Evolutionary conservation across 1,284 basidiomycete genomes (phyloP), one percentile per base, ranked within the genome.

Genomic region (Abortiporus biennis): DNA sequence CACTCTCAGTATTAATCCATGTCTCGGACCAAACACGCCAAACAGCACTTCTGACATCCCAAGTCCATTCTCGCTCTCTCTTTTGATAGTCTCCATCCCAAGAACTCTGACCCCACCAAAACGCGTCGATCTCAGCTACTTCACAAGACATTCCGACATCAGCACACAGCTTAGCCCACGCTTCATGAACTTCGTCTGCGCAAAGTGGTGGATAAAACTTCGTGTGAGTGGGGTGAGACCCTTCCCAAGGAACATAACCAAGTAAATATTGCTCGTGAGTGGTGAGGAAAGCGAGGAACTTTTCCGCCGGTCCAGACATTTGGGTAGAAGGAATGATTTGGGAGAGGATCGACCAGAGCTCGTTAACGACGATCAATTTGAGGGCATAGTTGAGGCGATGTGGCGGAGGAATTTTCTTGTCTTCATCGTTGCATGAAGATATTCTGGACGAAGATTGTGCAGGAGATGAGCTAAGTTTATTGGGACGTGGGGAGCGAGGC

Each of bases 161-260:
- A 6, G 76, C 69, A 45, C 76, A 80, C 0, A 87, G 54, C n/a
- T 55, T 59, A 1, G 75, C 70, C 83, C 83, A 87, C 32, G 72
- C 64, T 12, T 56, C 58, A 40, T 72, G 61, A 3, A 74, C 68
- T 29, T 63, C 55, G 24, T 69, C 65, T 1, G 54, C 46, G n/a
- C n/a, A n/a, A n/a, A n/a, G n/a, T n/a, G n/a, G n/a, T 8, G 48
- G 31, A n/a, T 69, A 65, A 8, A 64, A 57, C 38, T 74, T 69
- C n/a, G n/a, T n/a, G n/a, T n/a, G n/a, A n/a, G n/a, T n/a, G n/a
- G n/a, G n/a, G n/a, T n/a, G n/a, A n/a, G n/a, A n/a, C n/a, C n/a
- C n/a, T n/a, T n/a, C n/a, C n/a, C n/a, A n/a, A n/a, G n/a, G n/a
- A n/a, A n/a, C n/a, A n/a, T n/a, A n/a, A 40, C 68, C 63, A 13